phyloP scores from a whole-genome alignment of 2,329 filamentous ascomycete genomes.

The Hymenotorrendiella dingleyae region DNA sequence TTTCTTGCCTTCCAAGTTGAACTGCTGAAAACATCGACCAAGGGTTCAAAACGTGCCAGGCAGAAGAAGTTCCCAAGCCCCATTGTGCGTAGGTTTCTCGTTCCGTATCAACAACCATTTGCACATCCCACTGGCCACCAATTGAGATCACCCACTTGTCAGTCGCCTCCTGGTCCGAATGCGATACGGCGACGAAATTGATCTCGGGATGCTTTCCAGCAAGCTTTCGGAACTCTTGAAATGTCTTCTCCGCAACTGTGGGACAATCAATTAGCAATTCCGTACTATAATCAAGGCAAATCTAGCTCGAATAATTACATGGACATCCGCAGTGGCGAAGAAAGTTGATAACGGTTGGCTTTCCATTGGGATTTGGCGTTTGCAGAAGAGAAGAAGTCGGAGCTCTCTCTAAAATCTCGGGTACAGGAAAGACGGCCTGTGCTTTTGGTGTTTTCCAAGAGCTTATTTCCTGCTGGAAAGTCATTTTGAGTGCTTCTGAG shows the following conservation, averaged over 20 bases:
- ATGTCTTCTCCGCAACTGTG: conserved; percentile 55
- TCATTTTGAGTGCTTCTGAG: conserved; percentile 18
- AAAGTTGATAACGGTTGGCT: conserved; percentile 59
- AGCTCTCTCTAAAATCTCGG: conserved; percentile 48
- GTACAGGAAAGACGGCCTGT: conserved; percentile 38
- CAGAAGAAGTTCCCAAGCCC: conserved; percentile 55
- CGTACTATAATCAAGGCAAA: no score
- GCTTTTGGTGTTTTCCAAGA: conserved; percentile 24
- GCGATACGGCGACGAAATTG: conserved; percentile 57
- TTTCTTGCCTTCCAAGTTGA: conserved; percentile 53
- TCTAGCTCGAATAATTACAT: conserved; percentile 56
- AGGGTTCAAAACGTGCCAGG: conserved; percentile 59
- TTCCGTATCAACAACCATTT: conserved; percentile 54
- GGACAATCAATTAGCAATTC: conserved; percentile 4
- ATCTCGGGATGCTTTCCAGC: conserved; percentile 45
- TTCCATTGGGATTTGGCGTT: conserved; percentile 43
- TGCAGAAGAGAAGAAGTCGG: conserved; percentile 47
- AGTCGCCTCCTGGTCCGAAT: conserved; percentile 51
- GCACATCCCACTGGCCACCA: conserved; percentile 36
- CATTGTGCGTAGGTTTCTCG: conserved; percentile 57
- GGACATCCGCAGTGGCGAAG: conserved; percentile 70
- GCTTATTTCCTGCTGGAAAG: conserved; percentile 27
- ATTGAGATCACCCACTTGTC: conserved; percentile 32
- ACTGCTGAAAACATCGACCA: conserved; percentile 51
- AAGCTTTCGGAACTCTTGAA: conserved; percentile 46